Percentiles rank a stretch among this genome's conserved stretches.
phyloP scores from a whole-genome alignment of 1,139 yeast species.

The Taphrina confusa region DNA sequence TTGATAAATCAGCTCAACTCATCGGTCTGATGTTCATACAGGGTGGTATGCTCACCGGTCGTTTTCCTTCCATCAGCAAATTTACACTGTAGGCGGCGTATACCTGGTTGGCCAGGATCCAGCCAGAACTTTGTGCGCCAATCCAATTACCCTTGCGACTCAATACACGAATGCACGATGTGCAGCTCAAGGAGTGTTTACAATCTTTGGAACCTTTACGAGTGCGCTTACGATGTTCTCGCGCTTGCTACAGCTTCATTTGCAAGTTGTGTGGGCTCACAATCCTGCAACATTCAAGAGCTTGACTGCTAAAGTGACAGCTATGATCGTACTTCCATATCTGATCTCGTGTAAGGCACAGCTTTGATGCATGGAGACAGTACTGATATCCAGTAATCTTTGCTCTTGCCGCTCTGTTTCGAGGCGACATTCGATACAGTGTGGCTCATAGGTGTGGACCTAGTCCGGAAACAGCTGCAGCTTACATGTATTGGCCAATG shows the following conservation, averaged over 20 bases:
- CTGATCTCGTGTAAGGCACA: not conserved
- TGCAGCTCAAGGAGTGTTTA: slow-evolving; percentile 1
- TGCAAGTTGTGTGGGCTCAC: slow-evolving; percentile 17
- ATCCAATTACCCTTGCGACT: slow-evolving; percentile 11
- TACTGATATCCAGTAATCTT: not conserved
- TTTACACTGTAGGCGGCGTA: not conserved
- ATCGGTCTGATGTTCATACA: slow-evolving; percentile 7
- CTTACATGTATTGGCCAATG: slow-evolving; percentile 6
- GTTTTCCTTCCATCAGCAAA: too few relatives aligned
- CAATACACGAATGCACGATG: slow-evolving; percentile 19
- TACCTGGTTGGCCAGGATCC: slow-evolving; percentile 13
- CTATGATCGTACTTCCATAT: slow-evolving; percentile 7
- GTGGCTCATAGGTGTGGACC: slow-evolving; percentile 8
- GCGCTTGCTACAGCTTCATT: slow-evolving; percentile 14
- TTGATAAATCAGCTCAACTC: not conserved
- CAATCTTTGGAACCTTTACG: slow-evolving; percentile 3
- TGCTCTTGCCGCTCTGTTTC: not conserved
- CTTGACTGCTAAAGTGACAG: slow-evolving; percentile 1
- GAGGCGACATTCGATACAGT: not conserved
- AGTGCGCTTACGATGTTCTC: slow-evolving; percentile 1
- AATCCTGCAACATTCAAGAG: not conserved
- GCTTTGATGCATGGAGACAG: not conserved
- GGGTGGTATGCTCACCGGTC: not conserved
- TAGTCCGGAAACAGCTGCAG: not conserved
- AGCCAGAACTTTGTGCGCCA: slow-evolving; percentile 1